Evolutionary conservation across 768 basidiomycete species (phyloP), one percentile per base, ranked within the genome.

Genomic region (Collybia mongolica): DNA sequence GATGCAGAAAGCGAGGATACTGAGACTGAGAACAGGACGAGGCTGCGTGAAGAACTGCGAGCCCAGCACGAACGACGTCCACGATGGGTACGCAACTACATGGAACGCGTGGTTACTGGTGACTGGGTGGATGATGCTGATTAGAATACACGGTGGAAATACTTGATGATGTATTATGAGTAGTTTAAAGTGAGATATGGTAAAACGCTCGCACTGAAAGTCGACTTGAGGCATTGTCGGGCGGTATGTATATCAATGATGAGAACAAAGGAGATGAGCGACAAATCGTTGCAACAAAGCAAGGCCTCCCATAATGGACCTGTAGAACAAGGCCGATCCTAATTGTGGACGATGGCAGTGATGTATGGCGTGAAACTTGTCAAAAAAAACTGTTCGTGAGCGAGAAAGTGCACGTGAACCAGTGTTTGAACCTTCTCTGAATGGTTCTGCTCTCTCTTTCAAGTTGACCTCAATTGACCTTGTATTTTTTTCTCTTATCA

Each of bases 61-160:
- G 72, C 66, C 18, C 76, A 76, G 54, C 77, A 84, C 53, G 65
- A 62, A 45, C 75, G 76, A 37, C 75, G 83, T 46, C 80, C 84
- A 7, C 57, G 39, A 18, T 90, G 88, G 88, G 72, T 88, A 46
- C 72, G 72, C 56, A 72, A 72, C 52, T 90, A 90, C 58, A 76
- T 86, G 49, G 75, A 77, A 15, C 75, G 87, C 17, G 88, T 86
- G 42, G 72, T 82, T 53, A 73, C 67, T 39, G 80, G 77, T 44
- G 88, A 84, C 37, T 88, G 84, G 84, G 73, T 81, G 38, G 88
- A 88, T 53, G 86, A 89, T 61, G 75, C 70, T 23, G 81, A 80
- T 55, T 75, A 72, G 47, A 12, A 54, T 60, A 63, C 51, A 51
- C 52, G 49, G 45, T 52, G 53, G 39, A 52, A 54, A 28, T 48